phyloP scores from a whole-genome alignment of 768 basidiomycete genomes.

The Aureoboletus auriporus region DNA sequence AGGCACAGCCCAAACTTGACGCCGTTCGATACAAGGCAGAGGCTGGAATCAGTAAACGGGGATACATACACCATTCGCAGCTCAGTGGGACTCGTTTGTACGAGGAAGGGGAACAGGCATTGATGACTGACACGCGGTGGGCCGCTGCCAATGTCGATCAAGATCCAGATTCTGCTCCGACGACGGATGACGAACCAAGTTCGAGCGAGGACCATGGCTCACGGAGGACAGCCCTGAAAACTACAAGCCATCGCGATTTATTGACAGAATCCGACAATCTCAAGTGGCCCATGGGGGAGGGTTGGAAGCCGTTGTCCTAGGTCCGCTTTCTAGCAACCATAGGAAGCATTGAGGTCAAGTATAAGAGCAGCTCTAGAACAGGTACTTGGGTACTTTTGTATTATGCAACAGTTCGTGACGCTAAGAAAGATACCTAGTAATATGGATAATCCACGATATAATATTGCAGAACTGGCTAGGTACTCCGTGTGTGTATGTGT shows the following conservation, averaged over 20 bases:
- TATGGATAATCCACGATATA: constrained; percentile 17
- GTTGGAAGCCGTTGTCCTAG: constrained; percentile 42
- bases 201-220: constrained; percentile 12
- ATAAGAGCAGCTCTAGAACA: constrained; percentile 1
- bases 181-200: constrained; percentile 25
- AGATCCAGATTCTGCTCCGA: constrained; percentile 17
- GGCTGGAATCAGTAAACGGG: constrained; percentile 58
- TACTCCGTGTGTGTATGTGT: not conserved
- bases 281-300: constrained; percentile 60
- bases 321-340: not conserved
- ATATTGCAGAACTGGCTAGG: constrained; percentile 2
- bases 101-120: constrained; percentile 34
- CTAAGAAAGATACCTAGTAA: constrained; percentile 21
- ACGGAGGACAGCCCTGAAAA: not conserved
- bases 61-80: constrained; percentile 45
- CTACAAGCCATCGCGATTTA: constrained; percentile 5
- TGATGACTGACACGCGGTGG: constrained; percentile 38
- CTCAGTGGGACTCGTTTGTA: constrained; percentile 22
- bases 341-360: not conserved
- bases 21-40: constrained; percentile 69
- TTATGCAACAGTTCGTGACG: constrained; percentile 11
- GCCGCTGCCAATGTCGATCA: constrained; percentile 20
- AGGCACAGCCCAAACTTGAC: constrained; percentile 52
- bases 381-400: constrained; percentile 12
- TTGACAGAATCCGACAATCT: constrained; percentile 40